Base-by-base conservation (phyloP, 768 basidiomycete genomes). In the Aureoboletus auriporus region DNA sequence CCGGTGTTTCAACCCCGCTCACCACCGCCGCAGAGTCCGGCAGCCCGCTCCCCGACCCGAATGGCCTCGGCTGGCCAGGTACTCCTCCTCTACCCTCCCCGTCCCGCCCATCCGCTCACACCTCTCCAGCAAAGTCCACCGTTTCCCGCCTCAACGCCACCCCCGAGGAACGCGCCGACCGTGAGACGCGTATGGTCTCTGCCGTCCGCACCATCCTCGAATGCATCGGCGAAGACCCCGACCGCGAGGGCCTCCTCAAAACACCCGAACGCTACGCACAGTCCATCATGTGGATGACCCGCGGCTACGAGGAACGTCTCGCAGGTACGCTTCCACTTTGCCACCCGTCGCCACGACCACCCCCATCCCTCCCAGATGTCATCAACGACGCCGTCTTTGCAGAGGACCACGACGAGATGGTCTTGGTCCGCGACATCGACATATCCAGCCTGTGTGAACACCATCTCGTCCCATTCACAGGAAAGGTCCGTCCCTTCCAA, bases 371-470 rank as follows among this genome's bases (percentile, higher is more conserved):
- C 46, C 56, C 64, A 93, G 96, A 99, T 66, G 94, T 98, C 60
- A 96, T 98, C 55, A 97, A 97, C 70, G 91, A 95, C 75, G 96
- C 96, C 49, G 83, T 99, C 34, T 99, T 99, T 65, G 86, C 92
- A 38, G 96, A 99, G 69, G 93, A 99, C 69, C 96, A 99, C 73
- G 96, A 98, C 61, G 96, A 99, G 69, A 95, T 99, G 93, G 96
- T 99, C 36, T 82, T 99, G 50, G 95, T 99, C 47, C 83, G 89
- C 51, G 94, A 99, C 65, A 98, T 99, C 60, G 91, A 96, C 65
- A 85, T 99, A 50, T 96, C 92, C 39, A 95, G 92, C 64, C 73
- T 99, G 50, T 99, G 96, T 70, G 96, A 99, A 74, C 96, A 99
- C 65, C 96, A 99, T 68, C 77, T 99, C 52, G 93, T 98, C 28